Evolutionary conservation across 208 protist species (phyloP), one percentile per base, ranked within the genome.

Genomic region (Trypanosoma boissoni): DNA sequence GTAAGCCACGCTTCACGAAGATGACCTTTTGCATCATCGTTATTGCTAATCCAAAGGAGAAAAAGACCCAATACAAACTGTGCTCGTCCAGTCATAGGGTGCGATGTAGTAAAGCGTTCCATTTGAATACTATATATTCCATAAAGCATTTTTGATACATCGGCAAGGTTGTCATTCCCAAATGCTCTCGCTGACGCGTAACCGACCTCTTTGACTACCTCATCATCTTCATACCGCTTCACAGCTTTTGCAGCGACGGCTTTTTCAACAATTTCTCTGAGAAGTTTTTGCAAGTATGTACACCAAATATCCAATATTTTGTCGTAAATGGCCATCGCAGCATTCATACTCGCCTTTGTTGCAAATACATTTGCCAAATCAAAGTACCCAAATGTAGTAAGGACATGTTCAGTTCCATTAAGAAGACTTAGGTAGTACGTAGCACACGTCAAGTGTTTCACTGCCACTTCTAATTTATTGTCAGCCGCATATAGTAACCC

Each of bases 381-480:
- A 69, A 95, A 95, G 70, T 93, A 95, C 41, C 83, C 88, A 68
- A 93, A 95, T 31, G 83, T 84, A 31, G 89, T 95, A 21, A 93
- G 71, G 2, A 93, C 64, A 63, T 90, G 71, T 45, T 83, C 45
- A 16, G 86, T 68, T 8, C 89, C 89, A 69, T 95, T 73, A n/a
- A 93, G 50, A 20, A 76, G 64, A 51, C 80, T 91, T 12, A 95
- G 70, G 66, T 91, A 95, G 64, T 95, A 95, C 16, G 81, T 89
- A 23, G 89, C 82, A 27, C 70, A 76, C n/a, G 83, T 86, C 23
- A 95, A 64, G 46, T 95, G 89, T 55, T 90, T 79, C 36, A 91
- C 59, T 18, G 89, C 80, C 4, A 72, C 70, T 44, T 95, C 86
- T n/a, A 93, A 59, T 63, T 91, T 86, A 26, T 74, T 77, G 64